phyloP scores from a whole-genome alignment of 257 asterid species.

The Solanum medicagineum region DNA sequence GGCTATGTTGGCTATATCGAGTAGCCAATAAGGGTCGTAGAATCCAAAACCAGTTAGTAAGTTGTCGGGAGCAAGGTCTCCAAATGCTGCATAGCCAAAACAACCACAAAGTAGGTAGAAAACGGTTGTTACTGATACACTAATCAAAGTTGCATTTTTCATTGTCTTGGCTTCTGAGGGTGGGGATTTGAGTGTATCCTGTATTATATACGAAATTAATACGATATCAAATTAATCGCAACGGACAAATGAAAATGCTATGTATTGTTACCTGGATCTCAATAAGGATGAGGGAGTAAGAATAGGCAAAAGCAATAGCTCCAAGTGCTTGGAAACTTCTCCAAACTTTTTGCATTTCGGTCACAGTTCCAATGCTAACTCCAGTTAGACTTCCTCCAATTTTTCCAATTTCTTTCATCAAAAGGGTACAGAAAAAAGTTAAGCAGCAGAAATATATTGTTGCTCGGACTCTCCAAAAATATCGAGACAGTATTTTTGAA shows the following conservation, averaged over 20 bases:
- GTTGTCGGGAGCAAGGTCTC: slow-evolving; percentile 76
- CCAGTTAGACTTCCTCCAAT: slow-evolving; percentile 67
- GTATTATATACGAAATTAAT: background rate
- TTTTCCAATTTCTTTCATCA: slow-evolving; percentile 37
- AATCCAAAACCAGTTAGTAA: slow-evolving; percentile 85
- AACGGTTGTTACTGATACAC: slow-evolving; percentile 63
- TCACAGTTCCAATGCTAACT: slow-evolving; percentile 53
- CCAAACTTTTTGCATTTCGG: slow-evolving; percentile 59
- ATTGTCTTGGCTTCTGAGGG: slow-evolving; percentile 71
- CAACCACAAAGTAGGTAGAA: slow-evolving; percentile 93
- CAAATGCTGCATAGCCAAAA: slow-evolving; percentile 88
- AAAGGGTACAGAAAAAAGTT: background rate
- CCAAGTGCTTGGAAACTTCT: slow-evolving; percentile 74
- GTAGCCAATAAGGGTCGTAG: slow-evolving; percentile 80
- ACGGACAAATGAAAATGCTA: background rate
- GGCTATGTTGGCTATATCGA: slow-evolving; percentile 75
- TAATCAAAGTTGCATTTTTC: slow-evolving; percentile 60
- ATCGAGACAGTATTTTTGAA: background rate
- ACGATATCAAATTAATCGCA: background rate
- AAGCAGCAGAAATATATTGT: background rate
- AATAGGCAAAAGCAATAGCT: slow-evolving; percentile 78
- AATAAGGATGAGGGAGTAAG: slow-evolving; percentile 68
- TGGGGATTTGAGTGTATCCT: slow-evolving; percentile 77
- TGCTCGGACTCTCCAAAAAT: background rate
- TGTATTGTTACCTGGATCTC: slow-evolving; percentile 47